Evolutionary conservation across 2,329 filamentous ascomycete genomes (phyloP), one percentile per base, ranked within the genome.

Genomic region (Xylaria sp.): DNA sequence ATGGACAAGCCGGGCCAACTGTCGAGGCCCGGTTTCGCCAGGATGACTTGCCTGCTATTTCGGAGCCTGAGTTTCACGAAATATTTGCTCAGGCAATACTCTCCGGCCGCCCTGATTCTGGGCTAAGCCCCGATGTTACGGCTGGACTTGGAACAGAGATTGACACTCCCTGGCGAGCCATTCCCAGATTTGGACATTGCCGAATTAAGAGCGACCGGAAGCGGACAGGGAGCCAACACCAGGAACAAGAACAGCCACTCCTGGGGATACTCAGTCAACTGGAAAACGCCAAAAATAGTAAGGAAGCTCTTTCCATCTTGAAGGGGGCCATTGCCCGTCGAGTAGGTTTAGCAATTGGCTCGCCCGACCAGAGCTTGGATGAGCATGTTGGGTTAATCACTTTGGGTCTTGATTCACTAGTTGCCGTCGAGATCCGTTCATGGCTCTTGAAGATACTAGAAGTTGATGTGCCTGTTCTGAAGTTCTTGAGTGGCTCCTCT

Each of bases 361-460:
- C 25, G 12, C 4, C n/a, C 40, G 53, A 21, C 10, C 5, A 55
- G 16, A 37, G 29, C 29, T 21, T 66, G 0, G 51, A 58, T 23
- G 27, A 35, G 1, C 13, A 59, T 1, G 10, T n/a, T 5, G 59
- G 29, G 4, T 18, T 61, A 27, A 8, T 61, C 47, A 61, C 25
- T 25, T 32, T 69, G 5, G 63, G 68, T 0, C 25, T 72, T 44
- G 68, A 70, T 13, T 72, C 70, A 2, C 32, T 72, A 21, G 27
- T 68, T 13, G 65, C 70, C 42, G 70, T 72, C 9, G 70, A 72
- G 16, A 66, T 72, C 6, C 53, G 70, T 1, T 63, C 57, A 16
- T 72, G 70, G 70, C 65, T 66, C 16, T 53, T 63, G 6, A 66
- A 60, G 21, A 55, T 50, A n/a, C 16, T 72, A 1, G 40, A 47